phyloP scores from a whole-genome alignment of 1,284 basidiomycete genomes.

The Puccinia sorghi region DNA sequence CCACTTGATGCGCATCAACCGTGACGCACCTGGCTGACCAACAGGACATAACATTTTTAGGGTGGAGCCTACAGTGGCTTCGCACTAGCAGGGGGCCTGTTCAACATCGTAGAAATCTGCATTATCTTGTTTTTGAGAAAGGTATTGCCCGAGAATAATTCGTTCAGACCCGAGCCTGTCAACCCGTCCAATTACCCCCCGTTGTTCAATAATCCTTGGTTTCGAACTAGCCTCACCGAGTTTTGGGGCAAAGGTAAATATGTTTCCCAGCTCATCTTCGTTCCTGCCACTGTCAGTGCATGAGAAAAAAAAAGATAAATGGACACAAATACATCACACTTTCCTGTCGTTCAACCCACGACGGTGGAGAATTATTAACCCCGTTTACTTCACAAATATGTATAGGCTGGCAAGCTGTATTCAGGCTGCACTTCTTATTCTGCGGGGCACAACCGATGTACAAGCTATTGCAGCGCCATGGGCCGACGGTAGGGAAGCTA shows the following conservation, averaged over 20 bases:
- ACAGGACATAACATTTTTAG: background rate
- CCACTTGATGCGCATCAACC: no score
- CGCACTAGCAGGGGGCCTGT: conserved; percentile 29
- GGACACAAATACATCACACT: no score
- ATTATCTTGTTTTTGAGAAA: background rate
- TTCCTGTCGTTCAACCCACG: no score
- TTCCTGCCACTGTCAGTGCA: no score
- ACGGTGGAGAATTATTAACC: no score
- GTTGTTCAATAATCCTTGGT: conserved; percentile 44
- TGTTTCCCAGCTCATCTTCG: no score
- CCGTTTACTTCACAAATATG: no score
- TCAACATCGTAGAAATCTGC: conserved; percentile 35
- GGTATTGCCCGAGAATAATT: conserved; percentile 24
- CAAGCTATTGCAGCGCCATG: conserved; percentile 17
- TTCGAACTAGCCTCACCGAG: conserved; percentile 19
- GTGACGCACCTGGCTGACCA: no score
- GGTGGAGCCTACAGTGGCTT: conserved; percentile 27
- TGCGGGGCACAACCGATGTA: conserved; percentile 44
- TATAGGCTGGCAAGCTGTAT: conserved; percentile 48
- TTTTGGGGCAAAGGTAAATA: conserved; percentile 48
- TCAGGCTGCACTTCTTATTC: conserved; percentile 44
- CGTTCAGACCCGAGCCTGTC: conserved; percentile 30
- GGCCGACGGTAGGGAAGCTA: conserved; percentile 1
- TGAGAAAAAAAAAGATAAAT: background rate
- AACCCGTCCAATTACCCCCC: conserved; percentile 45